A percentile compares a stretch with the other conserved stretches of the same genome.
phyloP scores from a whole-genome alignment of 148 eudicot species.

The Chenopodium suecicum region DNA sequence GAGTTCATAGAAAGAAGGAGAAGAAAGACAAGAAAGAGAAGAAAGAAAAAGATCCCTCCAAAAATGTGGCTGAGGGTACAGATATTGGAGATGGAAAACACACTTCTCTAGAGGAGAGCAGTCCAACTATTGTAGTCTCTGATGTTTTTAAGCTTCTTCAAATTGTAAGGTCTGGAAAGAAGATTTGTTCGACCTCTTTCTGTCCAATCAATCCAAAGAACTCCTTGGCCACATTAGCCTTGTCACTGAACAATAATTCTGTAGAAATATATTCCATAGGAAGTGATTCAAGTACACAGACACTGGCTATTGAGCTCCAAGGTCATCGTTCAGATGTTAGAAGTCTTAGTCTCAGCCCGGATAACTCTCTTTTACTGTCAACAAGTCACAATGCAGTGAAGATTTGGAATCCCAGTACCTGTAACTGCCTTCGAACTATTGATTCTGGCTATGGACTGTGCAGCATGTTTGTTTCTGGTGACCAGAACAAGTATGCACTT shows the following conservation, averaged over 20 bases:
- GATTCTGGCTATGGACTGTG: conserved; percentile 93
- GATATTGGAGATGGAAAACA: conserved; percentile 44
- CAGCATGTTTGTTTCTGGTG: conserved; percentile 79
- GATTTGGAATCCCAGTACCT: conserved; percentile 96
- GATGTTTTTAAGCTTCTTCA: conserved; percentile 82
- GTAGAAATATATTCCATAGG: conserved; percentile 70
- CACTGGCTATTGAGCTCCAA: conserved; percentile 74
- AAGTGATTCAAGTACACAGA: conserved; percentile 45
- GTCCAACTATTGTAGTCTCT: conserved; percentile 46
- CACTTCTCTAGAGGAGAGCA: conserved; percentile 39
- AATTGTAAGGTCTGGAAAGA: conserved; percentile 70
- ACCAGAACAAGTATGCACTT: conserved; percentile 64
- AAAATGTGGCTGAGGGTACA: conserved; percentile 38
- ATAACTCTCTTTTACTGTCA: conserved; percentile 87
- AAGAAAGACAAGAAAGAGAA: conserved; percentile 43
- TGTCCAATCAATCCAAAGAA: conserved; percentile 62
- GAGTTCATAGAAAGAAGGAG: conserved; percentile 79
- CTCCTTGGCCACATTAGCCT: conserved; percentile 69
- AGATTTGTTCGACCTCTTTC: conserved; percentile 83
- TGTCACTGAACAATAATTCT: conserved; percentile 83
- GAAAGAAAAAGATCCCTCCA: conserved; percentile 27
- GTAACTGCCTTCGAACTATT: conserved; percentile 83
- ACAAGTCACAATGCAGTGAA: conserved; percentile 87
- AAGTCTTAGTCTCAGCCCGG: conserved; percentile 85
- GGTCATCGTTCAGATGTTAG: conserved; percentile 95